Percentiles rank a stretch among this genome's conserved stretches.
Conservation (phyloP, 2,329 filamentous ascomycete genomes). For the Claviceps monticola region DNA sequence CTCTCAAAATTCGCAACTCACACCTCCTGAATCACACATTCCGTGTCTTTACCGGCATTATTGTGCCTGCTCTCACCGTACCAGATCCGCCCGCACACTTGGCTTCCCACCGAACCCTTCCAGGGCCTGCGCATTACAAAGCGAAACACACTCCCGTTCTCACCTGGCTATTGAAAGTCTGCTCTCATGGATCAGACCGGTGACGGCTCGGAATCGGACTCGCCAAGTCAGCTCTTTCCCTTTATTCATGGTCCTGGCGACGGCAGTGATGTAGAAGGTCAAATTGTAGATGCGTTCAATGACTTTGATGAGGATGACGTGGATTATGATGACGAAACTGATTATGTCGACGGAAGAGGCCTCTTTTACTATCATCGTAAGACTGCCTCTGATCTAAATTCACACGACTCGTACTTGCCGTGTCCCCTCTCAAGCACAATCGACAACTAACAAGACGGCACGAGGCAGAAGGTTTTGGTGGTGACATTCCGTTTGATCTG, state of each 20-base stretch:
- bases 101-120: neutral
- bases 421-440: neutral
- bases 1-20: too few relatives aligned
- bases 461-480: neutral
- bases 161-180: too few relatives aligned
- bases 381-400: neutral
- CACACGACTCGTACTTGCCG: neutral
- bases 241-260: neutral
- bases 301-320: conserved; percentile 4
- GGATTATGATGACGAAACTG: conserved; percentile 10
- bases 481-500: conserved; percentile 11
- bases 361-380: conserved; percentile 10
- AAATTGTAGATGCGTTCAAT: conserved; percentile 4
- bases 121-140: neutral
- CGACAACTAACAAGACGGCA: neutral
- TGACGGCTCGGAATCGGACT: neutral
- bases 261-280: conserved; percentile 7
- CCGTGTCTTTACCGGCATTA: neutral
- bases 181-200: neutral
- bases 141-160: too few relatives aligned
- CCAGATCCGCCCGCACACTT: neutral
- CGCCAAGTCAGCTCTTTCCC: neutral
- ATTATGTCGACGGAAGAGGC: conserved; percentile 10
- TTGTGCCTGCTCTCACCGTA: too few relatives aligned
- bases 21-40: too few relatives aligned